These are phyloP conservation scores for Wickerhamomyces silvicola DNA, from an alignment of 805 yeast species.

Conservation along the genomic window DNA sequence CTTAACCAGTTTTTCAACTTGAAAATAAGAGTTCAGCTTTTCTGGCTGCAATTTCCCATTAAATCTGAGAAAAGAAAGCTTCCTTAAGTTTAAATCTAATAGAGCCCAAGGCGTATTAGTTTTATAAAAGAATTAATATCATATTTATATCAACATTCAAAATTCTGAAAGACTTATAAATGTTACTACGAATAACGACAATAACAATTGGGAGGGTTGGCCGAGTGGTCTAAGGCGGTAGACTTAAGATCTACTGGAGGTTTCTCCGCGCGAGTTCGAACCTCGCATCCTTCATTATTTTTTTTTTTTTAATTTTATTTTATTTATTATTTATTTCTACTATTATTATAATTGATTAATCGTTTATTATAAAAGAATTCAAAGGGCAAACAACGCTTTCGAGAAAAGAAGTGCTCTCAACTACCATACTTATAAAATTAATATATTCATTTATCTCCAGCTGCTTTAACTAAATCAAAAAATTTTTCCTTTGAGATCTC, in stretches of 20 bases:
- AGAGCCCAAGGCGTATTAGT: too few relatives aligned
- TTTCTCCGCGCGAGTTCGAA: constrained; percentile 12
- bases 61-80: too few relatives aligned
- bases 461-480: constrained; percentile 78
- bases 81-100: too few relatives aligned
- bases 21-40: too few relatives aligned
- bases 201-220: constrained; percentile 13
- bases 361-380: not conserved
- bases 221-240: constrained; percentile 12
- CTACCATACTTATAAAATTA: too few relatives aligned
- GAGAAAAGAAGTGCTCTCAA: not conserved
- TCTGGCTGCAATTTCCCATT: too few relatives aligned
- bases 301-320: too few relatives aligned
- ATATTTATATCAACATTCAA: too few relatives aligned
- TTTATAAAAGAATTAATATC: too few relatives aligned
- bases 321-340: not conserved
- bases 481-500: constrained; percentile 88
- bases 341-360: not conserved
- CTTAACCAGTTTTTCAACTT: too few relatives aligned
- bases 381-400: not conserved
- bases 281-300: constrained; percentile 12
- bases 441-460: constrained; percentile 41
- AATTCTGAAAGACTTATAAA: too few relatives aligned
- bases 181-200: too few relatives aligned
- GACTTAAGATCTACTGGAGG: constrained; percentile 10